Percentiles rank a stretch among this genome's conserved stretches.
These are phyloP conservation scores for Flaveria bidentis DNA, from an alignment of 129 eudicot species.

Conservation along the genomic window DNA sequence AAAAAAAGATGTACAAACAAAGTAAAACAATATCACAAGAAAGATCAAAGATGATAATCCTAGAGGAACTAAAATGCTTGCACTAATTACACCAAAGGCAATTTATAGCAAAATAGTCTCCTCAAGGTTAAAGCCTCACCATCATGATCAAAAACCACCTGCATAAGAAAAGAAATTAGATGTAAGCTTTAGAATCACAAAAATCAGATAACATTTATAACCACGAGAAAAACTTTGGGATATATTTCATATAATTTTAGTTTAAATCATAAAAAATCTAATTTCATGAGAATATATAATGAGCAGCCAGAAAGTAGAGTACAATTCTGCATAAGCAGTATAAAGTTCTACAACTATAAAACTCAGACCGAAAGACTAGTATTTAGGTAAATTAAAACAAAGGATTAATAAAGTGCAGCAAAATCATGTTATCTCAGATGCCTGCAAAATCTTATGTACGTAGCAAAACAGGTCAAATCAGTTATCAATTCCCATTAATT, in stretches of 20 bases:
- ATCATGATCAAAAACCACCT: slow-evolving; percentile 97
- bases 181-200: slow-evolving; percentile 26
- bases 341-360: neutral
- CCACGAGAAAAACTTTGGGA: slow-evolving; percentile 3
- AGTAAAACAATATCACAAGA: slow-evolving; percentile 9
- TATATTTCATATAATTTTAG: slow-evolving; percentile 3
- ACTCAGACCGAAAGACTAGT: neutral
- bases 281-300: neutral
- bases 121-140: slow-evolving; percentile 56
- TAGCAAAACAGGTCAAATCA: neutral
- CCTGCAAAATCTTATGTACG: neutral
- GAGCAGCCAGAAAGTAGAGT: neutral
- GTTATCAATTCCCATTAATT: slow-evolving; percentile 11
- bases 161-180: slow-evolving; percentile 37
- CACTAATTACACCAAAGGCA: slow-evolving; percentile 15
- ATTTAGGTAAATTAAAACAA: neutral
- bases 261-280: neutral
- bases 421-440: neutral
- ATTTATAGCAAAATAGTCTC: slow-evolving; percentile 23
- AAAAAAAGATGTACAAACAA: slow-evolving; percentile 15
- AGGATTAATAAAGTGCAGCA: neutral
- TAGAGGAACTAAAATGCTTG: slow-evolving; percentile 8
- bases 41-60: slow-evolving; percentile 7
- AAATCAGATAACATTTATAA: neutral
- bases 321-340: neutral